Percentiles rank a stretch among this genome's conserved stretches.
phyloP scores from a whole-genome alignment of 257 asterid species.

The Solanum tacnaense region DNA sequence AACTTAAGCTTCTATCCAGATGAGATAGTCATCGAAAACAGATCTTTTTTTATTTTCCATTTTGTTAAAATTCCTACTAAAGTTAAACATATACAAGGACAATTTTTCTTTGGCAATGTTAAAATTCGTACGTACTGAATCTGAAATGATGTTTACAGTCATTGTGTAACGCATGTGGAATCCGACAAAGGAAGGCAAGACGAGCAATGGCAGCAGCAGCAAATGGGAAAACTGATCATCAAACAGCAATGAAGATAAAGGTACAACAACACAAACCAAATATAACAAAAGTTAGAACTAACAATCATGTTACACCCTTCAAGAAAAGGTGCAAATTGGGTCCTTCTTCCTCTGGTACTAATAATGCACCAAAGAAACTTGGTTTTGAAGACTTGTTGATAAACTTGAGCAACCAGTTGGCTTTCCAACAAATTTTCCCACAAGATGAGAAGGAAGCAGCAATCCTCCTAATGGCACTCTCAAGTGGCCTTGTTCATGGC shows the following conservation, averaged over 20 bases:
- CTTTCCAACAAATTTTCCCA: slow-evolving; percentile 69
- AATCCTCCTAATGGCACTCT: slow-evolving; percentile 79
- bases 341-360: background rate
- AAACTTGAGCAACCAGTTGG: slow-evolving; percentile 50
- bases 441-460: slow-evolving; percentile 97
- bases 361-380: slow-evolving; percentile 9
- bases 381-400: slow-evolving; percentile 69
- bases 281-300: slow-evolving; percentile 9
- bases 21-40: background rate
- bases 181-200: slow-evolving; percentile 86
- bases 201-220: slow-evolving; percentile 52
- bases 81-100: background rate
- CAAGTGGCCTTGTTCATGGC: slow-evolving; percentile 74
- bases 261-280: slow-evolving; percentile 33
- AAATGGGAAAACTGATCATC: slow-evolving; percentile 13
- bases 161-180: slow-evolving; percentile 94
- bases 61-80: background rate
- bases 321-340: slow-evolving; percentile 47
- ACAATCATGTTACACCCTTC: slow-evolving; percentile 17
- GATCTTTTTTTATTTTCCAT: background rate
- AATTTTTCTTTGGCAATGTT: background rate
- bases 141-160: slow-evolving; percentile 27
- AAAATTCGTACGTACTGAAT: background rate
- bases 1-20: background rate
- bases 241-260: slow-evolving; percentile 36